Percentiles rank a stretch among this genome's conserved stretches.
phyloP scores from a whole-genome alignment of 148 eudicot species.

The Amaranthus hypochondriacus region DNA sequence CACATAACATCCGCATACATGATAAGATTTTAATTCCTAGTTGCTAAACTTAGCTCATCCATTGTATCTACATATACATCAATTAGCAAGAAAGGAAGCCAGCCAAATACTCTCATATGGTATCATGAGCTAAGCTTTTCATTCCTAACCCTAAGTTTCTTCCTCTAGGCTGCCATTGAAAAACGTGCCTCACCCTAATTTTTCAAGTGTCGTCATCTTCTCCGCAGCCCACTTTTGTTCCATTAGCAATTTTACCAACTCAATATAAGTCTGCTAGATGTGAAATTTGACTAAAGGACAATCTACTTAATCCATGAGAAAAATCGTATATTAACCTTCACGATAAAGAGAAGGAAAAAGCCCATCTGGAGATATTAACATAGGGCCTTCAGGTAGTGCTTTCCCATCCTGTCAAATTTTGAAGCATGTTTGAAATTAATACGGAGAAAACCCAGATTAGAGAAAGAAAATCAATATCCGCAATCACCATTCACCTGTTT shows the following conservation, averaged over 20 bases:
- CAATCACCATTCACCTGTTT: conserved; percentile 59
- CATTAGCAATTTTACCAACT: too few relatives aligned
- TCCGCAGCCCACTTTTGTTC: too few relatives aligned
- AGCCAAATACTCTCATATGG: too few relatives aligned
- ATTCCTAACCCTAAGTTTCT: too few relatives aligned
- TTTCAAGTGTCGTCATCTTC: too few relatives aligned
- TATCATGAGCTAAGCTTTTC: too few relatives aligned
- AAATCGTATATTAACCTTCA: conserved; percentile 52
- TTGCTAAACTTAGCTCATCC: too few relatives aligned
- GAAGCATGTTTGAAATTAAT: conserved; percentile 8
- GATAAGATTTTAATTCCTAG: background rate
- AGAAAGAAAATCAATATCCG: background rate
- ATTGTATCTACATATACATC: too few relatives aligned
- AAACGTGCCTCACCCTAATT: too few relatives aligned
- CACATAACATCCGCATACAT: background rate
- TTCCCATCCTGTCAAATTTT: conserved; percentile 67
- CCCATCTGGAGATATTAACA: conserved; percentile 94
- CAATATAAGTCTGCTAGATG: too few relatives aligned
- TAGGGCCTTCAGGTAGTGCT: conserved; percentile 91
- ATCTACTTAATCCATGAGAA: background rate
- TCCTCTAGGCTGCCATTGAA: too few relatives aligned
- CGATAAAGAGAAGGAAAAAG: conserved; percentile 92
- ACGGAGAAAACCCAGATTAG: background rate
- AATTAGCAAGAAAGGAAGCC: too few relatives aligned
- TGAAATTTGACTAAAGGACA: background rate